A percentile compares a stretch with the other conserved stretches of the same genome.
phyloP scores from a whole-genome alignment of 345 rosid species.

The Sisymbrium irio region DNA sequence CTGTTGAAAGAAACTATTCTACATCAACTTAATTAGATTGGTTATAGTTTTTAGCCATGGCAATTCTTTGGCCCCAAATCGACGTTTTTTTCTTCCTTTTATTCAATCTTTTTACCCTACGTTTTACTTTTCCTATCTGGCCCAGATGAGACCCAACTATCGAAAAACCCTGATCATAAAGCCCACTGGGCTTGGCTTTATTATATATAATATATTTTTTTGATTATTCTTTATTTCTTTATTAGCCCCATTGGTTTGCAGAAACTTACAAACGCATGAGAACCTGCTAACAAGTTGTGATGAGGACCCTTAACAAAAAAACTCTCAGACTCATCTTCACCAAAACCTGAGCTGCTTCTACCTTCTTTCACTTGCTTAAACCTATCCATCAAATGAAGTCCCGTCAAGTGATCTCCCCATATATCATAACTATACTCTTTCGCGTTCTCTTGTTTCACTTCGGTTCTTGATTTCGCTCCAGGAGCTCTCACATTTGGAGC shows the following conservation, averaged over 20 bases:
- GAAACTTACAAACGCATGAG: slow-evolving; percentile 55
- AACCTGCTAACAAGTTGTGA: slow-evolving; percentile 55
- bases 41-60: too few species aligned
- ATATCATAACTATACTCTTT: slow-evolving; percentile 64
- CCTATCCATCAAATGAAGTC: slow-evolving; percentile 43
- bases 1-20: too few species aligned
- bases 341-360: slow-evolving; percentile 37
- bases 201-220: slow-evolving; percentile 1
- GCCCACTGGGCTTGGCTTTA: slow-evolving; percentile 21
- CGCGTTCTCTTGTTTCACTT: slow-evolving; percentile 38
- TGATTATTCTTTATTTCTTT: slow-evolving; percentile 31
- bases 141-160: neutral
- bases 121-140: neutral
- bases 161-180: neutral
- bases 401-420: slow-evolving; percentile 83
- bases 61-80: too few species aligned
- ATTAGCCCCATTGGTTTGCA: slow-evolving; percentile 48
- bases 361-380: slow-evolving; percentile 42
- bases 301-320: slow-evolving; percentile 85
- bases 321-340: slow-evolving; percentile 53
- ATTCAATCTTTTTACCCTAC: too few species aligned
- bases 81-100: too few species aligned
- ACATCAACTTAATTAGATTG: too few species aligned
- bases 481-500: slow-evolving; percentile 83
- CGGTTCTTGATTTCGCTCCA: slow-evolving; percentile 38